These are phyloP conservation scores for Grifola frondosa DNA, from an alignment of 1,284 basidiomycete genomes.

Conservation along the genomic window DNA sequence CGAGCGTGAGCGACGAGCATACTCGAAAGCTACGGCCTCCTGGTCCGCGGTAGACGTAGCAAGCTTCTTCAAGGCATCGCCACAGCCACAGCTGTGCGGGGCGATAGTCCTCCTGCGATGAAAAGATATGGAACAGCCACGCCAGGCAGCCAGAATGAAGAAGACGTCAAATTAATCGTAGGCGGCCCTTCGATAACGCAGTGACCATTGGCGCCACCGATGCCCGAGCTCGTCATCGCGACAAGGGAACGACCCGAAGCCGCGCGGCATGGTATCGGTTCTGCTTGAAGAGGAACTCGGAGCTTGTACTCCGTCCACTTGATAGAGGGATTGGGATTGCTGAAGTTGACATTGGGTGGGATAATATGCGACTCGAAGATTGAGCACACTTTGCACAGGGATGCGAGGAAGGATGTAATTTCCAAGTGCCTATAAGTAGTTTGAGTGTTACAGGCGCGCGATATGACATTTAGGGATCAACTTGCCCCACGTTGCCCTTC, in stretches of 20 bases:
- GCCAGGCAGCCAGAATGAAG: background rate
- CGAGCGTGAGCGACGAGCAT: constrained; percentile 29
- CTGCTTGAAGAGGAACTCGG: constrained; percentile 19
- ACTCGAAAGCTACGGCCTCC: constrained; percentile 9
- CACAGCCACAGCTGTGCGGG: constrained; percentile 24
- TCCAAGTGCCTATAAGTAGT: constrained; percentile 38
- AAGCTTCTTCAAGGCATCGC: background rate
- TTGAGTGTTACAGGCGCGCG: constrained; percentile 31
- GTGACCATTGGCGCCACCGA: constrained; percentile 42
- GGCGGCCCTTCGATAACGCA: constrained; percentile 35
- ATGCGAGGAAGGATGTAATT: constrained; percentile 41
- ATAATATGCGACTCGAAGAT: constrained; percentile 35
- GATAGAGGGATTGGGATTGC: constrained; percentile 35
- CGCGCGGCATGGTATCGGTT: constrained; percentile 17
- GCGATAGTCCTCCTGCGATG: constrained; percentile 34
- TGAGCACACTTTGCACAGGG: constrained; percentile 38
- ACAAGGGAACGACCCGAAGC: constrained; percentile 26
- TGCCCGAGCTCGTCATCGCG: constrained; percentile 40
- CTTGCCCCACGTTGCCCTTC: constrained; percentile 46
- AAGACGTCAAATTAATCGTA: background rate
- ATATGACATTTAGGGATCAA: constrained; percentile 25
- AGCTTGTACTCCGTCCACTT: constrained; percentile 34
- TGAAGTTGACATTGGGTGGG: constrained; percentile 40
- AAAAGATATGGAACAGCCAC: constrained; percentile 24
- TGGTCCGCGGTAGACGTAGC: no score